These are phyloP conservation scores for Tothia fuscella DNA, from an alignment of 2,329 filamentous ascomycete genomes.

Conservation along the genomic window DNA sequence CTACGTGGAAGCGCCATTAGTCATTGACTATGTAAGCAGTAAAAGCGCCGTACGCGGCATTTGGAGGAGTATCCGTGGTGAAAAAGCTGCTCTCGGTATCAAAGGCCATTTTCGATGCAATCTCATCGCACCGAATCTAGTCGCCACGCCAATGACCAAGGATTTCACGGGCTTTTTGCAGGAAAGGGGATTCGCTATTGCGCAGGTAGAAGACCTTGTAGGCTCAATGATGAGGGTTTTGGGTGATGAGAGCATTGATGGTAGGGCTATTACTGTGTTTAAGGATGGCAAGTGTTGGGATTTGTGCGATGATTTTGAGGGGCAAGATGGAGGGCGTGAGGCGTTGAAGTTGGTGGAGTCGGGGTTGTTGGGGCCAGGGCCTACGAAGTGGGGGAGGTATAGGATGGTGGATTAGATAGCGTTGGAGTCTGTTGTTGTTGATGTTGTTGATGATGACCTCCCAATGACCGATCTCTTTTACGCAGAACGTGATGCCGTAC, in stretches of 20 bases:
- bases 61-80: constrained; percentile 16
- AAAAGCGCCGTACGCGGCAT: constrained; percentile 21
- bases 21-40: constrained; percentile 18
- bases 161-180: not conserved
- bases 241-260: constrained; percentile 1
- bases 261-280: constrained; percentile 1
- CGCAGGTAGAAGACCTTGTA: not conserved
- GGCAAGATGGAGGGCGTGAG: constrained; percentile 1
- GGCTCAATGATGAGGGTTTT: constrained; percentile 1
- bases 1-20: constrained; percentile 17
- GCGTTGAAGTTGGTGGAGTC: constrained; percentile 3
- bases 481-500: too few species aligned
- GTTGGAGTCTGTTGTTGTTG: too few species aligned
- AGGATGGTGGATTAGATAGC: constrained; percentile 1
- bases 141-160: constrained; percentile 16
- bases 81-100: not conserved
- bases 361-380: not conserved
- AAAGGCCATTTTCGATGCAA: constrained; percentile 14
- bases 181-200: constrained; percentile 4
- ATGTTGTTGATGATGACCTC: too few species aligned
- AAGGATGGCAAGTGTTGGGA: not conserved
- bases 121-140: constrained; percentile 20
- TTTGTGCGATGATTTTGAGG: constrained; percentile 7
- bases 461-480: too few species aligned
- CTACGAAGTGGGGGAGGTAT: not conserved